phyloP scores from a whole-genome alignment of 2,329 filamentous ascomycete genomes.

The Aureobasidium sp. region DNA sequence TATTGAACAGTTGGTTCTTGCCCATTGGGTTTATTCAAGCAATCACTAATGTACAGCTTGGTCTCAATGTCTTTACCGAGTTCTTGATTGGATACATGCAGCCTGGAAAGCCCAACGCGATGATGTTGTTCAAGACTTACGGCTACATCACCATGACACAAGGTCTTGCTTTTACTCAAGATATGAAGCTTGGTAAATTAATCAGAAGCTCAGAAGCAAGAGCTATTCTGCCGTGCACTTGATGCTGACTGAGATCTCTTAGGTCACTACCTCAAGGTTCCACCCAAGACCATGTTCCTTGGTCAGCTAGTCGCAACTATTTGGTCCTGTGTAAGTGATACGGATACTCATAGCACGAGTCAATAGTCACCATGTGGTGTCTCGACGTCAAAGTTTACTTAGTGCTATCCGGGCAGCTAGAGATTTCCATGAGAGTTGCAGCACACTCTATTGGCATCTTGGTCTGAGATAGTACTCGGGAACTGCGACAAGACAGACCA shows the following conservation, averaged over 20 bases:
- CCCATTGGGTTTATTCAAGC: constrained; percentile 60
- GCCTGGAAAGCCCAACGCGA: constrained; percentile 74
- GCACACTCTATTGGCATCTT: too few species aligned
- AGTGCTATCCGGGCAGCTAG: too few species aligned
- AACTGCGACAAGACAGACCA: too few species aligned
- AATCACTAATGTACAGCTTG: constrained; percentile 56
- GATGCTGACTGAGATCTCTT: neutral
- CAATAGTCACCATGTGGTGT: too few species aligned
- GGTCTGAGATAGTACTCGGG: too few species aligned
- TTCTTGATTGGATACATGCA: constrained; percentile 77
- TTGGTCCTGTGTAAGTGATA: neutral
- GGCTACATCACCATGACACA: constrained; percentile 41
- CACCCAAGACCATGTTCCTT: constrained; percentile 62
- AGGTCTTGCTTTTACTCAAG: constrained; percentile 78
- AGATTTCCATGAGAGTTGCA: too few species aligned
- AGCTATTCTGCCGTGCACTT: neutral
- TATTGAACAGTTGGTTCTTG: neutral
- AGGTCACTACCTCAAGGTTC: constrained; percentile 75
- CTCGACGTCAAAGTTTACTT: too few species aligned
- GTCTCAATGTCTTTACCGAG: constrained; percentile 45
- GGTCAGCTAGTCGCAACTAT: constrained; percentile 64
- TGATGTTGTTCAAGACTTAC: constrained; percentile 74
- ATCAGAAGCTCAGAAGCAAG: too few species aligned
- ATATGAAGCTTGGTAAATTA: constrained; percentile 61
- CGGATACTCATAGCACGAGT: too few species aligned